A percentile compares a stretch with the other conserved stretches of the same genome.
These are phyloP conservation scores for Erysiphe pulchra DNA, from an alignment of 2,329 filamentous ascomycete species.

Conservation along the genomic window DNA sequence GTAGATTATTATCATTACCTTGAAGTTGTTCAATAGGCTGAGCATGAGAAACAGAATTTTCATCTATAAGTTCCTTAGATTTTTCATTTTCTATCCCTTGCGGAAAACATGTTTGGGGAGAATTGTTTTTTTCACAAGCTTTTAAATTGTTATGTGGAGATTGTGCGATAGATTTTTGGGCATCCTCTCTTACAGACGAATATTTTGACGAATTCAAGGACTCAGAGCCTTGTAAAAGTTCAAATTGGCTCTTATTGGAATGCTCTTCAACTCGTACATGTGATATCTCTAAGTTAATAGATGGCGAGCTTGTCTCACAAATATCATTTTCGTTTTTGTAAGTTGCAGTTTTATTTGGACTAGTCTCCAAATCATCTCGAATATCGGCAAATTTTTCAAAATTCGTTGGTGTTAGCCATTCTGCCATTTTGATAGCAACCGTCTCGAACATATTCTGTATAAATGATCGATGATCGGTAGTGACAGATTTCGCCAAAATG, in stretches of 20 bases:
- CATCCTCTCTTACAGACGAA: neutral
- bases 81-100: neutral
- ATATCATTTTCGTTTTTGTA: neutral
- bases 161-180: neutral
- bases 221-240: neutral
- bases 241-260: neutral
- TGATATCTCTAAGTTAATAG: neutral
- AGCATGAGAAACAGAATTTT: neutral
- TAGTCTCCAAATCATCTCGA: neutral
- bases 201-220: neutral
- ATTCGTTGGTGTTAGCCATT: slow-evolving; percentile 37
- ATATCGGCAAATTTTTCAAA: slow-evolving; percentile 6
- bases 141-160: neutral
- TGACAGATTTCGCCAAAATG: slow-evolving; percentile 9
- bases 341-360: neutral
- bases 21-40: neutral
- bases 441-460: slow-evolving; percentile 40
- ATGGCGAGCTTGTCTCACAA: neutral
- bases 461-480: slow-evolving; percentile 33
- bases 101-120: too few species aligned
- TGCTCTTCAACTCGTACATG: neutral
- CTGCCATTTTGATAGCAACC: slow-evolving; percentile 41
- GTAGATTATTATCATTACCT: neutral
- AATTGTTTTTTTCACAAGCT: neutral
- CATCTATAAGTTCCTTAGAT: neutral